These are phyloP conservation scores for Parastagonospora nodorum DNA, from an alignment of 2,329 filamentous ascomycete species.

Conservation along the genomic window DNA sequence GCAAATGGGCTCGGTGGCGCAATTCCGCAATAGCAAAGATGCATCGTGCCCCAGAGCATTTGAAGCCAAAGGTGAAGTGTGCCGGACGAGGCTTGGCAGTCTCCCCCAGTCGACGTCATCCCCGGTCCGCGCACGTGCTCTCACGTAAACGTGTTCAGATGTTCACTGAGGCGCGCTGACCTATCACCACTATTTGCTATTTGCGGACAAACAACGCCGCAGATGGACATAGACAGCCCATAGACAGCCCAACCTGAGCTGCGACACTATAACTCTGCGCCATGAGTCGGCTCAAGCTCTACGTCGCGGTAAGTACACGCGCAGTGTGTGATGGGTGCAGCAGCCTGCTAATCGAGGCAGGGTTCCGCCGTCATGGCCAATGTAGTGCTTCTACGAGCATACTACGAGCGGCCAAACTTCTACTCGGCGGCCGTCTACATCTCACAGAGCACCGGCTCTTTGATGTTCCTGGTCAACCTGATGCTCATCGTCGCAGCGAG, in stretches of 20 bases:
- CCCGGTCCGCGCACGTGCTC: conserved; percentile 9
- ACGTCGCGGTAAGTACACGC: conserved; percentile 36
- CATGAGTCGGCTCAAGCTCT: conserved; percentile 43
- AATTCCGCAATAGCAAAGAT: too few relatives aligned
- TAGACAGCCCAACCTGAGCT: conserved; percentile 8
- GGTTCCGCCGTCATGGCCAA: conserved; percentile 81
- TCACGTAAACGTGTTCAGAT: conserved; percentile 19
- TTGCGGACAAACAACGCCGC: conserved; percentile 10
- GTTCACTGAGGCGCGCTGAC: conserved; percentile 9
- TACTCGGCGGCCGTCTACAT: conserved; percentile 98
- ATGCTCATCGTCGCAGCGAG: conserved; percentile 79
- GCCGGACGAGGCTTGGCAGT: background rate
- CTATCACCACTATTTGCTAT: conserved; percentile 8
- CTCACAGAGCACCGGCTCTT: conserved; percentile 91
- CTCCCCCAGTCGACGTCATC: background rate
- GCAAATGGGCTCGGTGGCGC: too few relatives aligned
- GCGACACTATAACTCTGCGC: conserved; percentile 9
- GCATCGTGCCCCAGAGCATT: too few relatives aligned
- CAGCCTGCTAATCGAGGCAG: conserved; percentile 26
- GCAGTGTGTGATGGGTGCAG: conserved; percentile 1
- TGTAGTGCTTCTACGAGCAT: conserved; percentile 83
- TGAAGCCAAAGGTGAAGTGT: too few relatives aligned
- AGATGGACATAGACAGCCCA: conserved; percentile 17
- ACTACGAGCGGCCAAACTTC: conserved; percentile 95
- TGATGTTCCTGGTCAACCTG: conserved; percentile 93